A percentile compares a stretch with the other conserved stretches of the same genome.
phyloP scores from a whole-genome alignment of 2,329 filamentous ascomycete species.

The Botrytis medusae region DNA sequence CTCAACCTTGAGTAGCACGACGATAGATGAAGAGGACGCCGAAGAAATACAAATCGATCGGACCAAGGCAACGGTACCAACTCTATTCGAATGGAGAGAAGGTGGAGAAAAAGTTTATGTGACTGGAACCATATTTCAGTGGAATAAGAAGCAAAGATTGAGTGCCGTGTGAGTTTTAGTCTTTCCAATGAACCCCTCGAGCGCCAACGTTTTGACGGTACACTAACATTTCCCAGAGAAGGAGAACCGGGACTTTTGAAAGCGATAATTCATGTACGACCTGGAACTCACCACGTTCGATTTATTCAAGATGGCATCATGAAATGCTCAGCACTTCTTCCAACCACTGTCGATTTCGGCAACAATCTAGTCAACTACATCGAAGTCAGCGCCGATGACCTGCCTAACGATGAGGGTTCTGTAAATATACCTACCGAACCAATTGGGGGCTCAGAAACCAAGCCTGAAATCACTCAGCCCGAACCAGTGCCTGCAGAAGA shows the following conservation, averaged over 20 bases:
- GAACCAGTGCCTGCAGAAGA: slow-evolving; percentile 41
- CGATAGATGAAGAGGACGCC: slow-evolving; percentile 77
- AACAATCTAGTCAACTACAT: slow-evolving; percentile 99
- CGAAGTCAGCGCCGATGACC: slow-evolving; percentile 79
- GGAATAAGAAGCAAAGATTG: slow-evolving; percentile 91
- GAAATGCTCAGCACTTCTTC: slow-evolving; percentile 81
- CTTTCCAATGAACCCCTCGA: neutral
- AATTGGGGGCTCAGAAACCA: slow-evolving; percentile 24
- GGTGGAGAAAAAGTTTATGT: slow-evolving; percentile 91
- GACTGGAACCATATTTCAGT: slow-evolving; percentile 95
- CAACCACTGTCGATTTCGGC: slow-evolving; percentile 95
- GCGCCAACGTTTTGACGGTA: neutral
- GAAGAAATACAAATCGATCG: slow-evolving; percentile 77
- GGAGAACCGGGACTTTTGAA: slow-evolving; percentile 63
- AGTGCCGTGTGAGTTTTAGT: slow-evolving; percentile 67
- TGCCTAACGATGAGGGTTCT: slow-evolving; percentile 43
- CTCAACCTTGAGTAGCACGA: slow-evolving; percentile 60
- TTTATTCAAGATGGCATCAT: slow-evolving; percentile 95
- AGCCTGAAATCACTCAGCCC: slow-evolving; percentile 23
- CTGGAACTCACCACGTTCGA: slow-evolving; percentile 94
- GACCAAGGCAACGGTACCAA: slow-evolving; percentile 76
- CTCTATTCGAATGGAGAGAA: slow-evolving; percentile 74
- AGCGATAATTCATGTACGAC: slow-evolving; percentile 77
- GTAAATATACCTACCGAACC: slow-evolving; percentile 25
- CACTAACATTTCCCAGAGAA: slow-evolving; percentile 40